Percentiles rank a stretch among this genome's conserved stretches.
Conservation (phyloP, 2,329 filamentous ascomycete genomes). For the Xylariaceae sp. region DNA sequence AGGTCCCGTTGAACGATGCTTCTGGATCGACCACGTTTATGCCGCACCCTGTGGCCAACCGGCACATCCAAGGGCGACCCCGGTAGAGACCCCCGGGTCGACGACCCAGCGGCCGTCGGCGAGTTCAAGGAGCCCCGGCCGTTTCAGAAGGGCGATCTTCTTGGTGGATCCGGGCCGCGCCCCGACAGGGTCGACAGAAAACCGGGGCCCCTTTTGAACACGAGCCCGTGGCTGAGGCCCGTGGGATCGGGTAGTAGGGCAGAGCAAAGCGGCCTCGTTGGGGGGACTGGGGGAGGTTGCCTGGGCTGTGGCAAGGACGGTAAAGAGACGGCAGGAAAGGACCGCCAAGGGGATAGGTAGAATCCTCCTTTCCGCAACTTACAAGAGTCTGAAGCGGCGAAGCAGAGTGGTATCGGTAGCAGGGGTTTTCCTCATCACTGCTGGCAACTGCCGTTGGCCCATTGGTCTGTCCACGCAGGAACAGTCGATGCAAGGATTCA, state of each 20-base stretch:
- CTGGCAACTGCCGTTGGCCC: not conserved
- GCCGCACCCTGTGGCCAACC: slow-evolving; percentile 1
- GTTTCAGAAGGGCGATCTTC: slow-evolving; percentile 3
- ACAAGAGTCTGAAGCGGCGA: too few species aligned
- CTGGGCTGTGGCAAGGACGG: not conserved
- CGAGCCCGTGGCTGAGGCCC: too few species aligned
- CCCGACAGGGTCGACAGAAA: too few species aligned
- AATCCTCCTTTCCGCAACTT: too few species aligned
- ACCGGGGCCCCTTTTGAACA: too few species aligned
- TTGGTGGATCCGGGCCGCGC: not conserved
- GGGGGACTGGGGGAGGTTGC: not conserved
- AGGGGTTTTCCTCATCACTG: not conserved
- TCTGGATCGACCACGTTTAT: slow-evolving; percentile 1
- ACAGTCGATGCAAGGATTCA: not conserved
- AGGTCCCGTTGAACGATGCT: not conserved
- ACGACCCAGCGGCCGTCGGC: not conserved
- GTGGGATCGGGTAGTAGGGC: not conserved
- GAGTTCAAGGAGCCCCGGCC: slow-evolving; percentile 1
- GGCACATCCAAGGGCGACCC: not conserved
- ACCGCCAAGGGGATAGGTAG: too few species aligned
- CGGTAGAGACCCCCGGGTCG: not conserved
- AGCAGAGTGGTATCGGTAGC: too few species aligned
- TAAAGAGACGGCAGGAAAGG: too few species aligned
- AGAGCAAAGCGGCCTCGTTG: not conserved
- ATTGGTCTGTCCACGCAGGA: not conserved